A percentile compares a stretch with the other conserved stretches of the same genome.
These are phyloP conservation scores for Plenodomus tracheiphilus DNA, from an alignment of 2,329 filamentous ascomycete species.

Conservation along the genomic window DNA sequence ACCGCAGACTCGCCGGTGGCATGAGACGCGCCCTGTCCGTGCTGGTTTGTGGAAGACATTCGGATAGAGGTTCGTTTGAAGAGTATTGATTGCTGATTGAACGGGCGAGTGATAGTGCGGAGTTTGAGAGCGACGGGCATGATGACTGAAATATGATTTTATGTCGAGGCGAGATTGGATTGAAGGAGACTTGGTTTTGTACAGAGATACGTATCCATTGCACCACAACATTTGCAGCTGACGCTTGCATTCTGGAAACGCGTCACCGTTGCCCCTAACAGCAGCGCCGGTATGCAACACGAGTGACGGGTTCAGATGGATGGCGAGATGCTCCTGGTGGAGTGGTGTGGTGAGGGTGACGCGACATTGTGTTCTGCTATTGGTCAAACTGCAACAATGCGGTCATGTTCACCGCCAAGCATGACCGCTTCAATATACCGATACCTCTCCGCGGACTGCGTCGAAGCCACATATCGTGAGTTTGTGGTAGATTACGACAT, in stretches of 20 bases:
- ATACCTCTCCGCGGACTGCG: neutral
- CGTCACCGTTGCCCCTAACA: neutral
- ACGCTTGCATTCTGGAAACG: neutral
- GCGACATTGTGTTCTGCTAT: neutral
- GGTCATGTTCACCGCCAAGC: conserved; percentile 5
- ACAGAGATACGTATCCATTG: neutral
- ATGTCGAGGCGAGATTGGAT: neutral
- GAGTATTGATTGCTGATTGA: conserved; percentile 15
- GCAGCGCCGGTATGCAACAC: neutral
- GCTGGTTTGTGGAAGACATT: conserved; percentile 38
- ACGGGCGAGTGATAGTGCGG: conserved; percentile 21
- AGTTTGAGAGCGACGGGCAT: conserved; percentile 26
- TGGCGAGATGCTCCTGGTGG: neutral
- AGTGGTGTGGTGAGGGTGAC: neutral
- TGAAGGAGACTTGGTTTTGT: conserved; percentile 3
- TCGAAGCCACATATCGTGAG: neutral
- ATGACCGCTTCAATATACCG: neutral
- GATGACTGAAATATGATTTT: neutral
- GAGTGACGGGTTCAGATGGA: neutral
- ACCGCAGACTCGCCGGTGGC: conserved; percentile 46
- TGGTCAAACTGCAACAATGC: conserved; percentile 1
- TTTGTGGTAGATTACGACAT: neutral
- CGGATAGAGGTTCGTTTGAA: conserved; percentile 20
- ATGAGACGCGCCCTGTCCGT: conserved; percentile 49
- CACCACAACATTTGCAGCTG: neutral